A percentile compares a stretch with the other conserved stretches of the same genome.
Evolutionary conservation across 768 basidiomycete species (phyloP).

Genomic region (Psilocybe cyanescens): DNA sequence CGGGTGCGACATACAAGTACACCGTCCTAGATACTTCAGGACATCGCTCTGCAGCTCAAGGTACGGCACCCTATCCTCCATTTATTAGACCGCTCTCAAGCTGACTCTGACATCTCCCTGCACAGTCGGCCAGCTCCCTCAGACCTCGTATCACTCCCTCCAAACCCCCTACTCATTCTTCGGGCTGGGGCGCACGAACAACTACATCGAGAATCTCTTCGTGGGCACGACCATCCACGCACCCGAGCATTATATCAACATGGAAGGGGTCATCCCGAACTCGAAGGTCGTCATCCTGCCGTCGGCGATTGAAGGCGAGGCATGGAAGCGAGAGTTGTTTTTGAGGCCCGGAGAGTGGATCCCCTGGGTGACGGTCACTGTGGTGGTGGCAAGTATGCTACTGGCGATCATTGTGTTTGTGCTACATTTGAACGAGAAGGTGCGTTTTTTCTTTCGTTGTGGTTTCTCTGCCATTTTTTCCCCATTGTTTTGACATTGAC

Average conservation of each 20-base stretch:
- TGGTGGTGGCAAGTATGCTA: conserved; percentile 71
- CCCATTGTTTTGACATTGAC: background rate
- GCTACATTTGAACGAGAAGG: conserved; percentile 93
- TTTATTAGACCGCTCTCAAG: conserved; percentile 7
- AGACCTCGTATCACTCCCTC: conserved; percentile 90
- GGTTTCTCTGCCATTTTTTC: conserved; percentile 3
- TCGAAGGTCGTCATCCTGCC: conserved; percentile 96
- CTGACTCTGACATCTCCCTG: background rate
- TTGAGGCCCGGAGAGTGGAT: conserved; percentile 97
- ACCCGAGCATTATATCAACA: conserved; percentile 78
- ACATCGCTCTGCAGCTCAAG: conserved; percentile 87
- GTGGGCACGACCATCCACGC: conserved; percentile 87
- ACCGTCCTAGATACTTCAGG: conserved; percentile 94
- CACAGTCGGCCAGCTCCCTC: conserved; percentile 88
- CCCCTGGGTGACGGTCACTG: conserved; percentile 93
- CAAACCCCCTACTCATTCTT: conserved; percentile 95
- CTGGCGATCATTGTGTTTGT: conserved; percentile 85
- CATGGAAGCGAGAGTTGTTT: conserved; percentile 90
- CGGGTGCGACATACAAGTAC: conserved; percentile 96
- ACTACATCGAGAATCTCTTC: conserved; percentile 98
- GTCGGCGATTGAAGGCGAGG: conserved; percentile 52
- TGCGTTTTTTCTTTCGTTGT: conserved; percentile 34
- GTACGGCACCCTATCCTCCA: conserved; percentile 38
- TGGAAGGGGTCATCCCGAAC: conserved; percentile 98
- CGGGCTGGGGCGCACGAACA: conserved; percentile 96